Percentiles rank a stretch among this genome's conserved stretches.
Conservation (phyloP, 1,139 yeast species). For the Geotrichum europaeum region DNA sequence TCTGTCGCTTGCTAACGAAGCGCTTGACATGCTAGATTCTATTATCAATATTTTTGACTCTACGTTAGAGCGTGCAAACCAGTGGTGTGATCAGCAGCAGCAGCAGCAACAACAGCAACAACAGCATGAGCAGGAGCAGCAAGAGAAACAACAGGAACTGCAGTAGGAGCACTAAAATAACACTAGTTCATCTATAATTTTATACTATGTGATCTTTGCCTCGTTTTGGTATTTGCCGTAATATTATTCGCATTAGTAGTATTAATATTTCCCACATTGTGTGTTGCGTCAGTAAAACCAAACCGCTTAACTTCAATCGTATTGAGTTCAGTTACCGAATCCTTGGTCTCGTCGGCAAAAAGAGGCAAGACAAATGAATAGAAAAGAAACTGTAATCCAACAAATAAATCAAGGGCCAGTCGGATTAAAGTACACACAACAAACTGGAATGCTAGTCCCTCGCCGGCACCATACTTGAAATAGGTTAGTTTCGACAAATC, state of each 20-base stretch:
- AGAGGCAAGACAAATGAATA: conserved; percentile 30
- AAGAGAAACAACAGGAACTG: neutral
- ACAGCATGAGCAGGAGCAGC: neutral
- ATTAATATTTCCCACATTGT: neutral
- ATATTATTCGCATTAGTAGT: neutral
- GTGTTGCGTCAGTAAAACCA: neutral
- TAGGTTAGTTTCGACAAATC: conserved; percentile 73
- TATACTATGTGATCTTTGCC: conserved; percentile 13
- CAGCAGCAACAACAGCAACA: neutral
- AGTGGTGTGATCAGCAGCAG: neutral
- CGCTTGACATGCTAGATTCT: conserved; percentile 78
- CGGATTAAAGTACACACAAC: conserved; percentile 76
- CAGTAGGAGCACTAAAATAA: neutral
- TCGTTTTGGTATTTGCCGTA: neutral
- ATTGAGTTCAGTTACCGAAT: neutral
- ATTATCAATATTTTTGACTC: conserved; percentile 80
- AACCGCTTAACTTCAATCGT: neutral
- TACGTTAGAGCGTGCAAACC: conserved; percentile 75
- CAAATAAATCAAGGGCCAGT: conserved; percentile 66
- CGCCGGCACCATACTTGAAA: conserved; percentile 62
- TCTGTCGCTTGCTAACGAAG: conserved; percentile 77
- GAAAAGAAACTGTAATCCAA: conserved; percentile 68
- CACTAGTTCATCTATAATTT: neutral
- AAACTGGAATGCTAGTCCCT: conserved; percentile 58
- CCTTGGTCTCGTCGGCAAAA: neutral